Evolutionary conservation across 2,329 filamentous ascomycete genomes (phyloP).

Genomic region (Pezicula neosporulosa): DNA sequence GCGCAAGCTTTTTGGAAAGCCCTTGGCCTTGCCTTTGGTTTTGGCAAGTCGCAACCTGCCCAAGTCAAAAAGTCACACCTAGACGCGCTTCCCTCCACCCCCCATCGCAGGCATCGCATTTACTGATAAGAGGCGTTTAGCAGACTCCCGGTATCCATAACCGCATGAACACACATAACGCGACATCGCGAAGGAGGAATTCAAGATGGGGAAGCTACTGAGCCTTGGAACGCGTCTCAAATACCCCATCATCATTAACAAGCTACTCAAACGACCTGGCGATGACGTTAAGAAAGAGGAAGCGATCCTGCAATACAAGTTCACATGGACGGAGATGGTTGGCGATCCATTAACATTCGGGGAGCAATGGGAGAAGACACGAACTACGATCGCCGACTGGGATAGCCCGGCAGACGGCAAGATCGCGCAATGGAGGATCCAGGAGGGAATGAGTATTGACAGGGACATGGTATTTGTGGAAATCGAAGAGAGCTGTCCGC

Average conservation of each 20-base stretch:
- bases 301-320: slow-evolving; percentile 82
- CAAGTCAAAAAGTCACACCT: background rate
- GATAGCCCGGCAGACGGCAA: slow-evolving; percentile 81
- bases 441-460: slow-evolving; percentile 60
- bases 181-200: slow-evolving; percentile 22
- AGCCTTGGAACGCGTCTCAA: slow-evolving; percentile 63
- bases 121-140: slow-evolving; percentile 9
- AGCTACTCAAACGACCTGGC: slow-evolving; percentile 72
- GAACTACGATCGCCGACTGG: slow-evolving; percentile 72
- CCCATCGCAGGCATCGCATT: background rate
- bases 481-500: slow-evolving; percentile 86
- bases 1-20: slow-evolving; percentile 12
- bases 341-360: slow-evolving; percentile 53
- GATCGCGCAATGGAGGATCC: slow-evolving; percentile 73
- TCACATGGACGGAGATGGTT: slow-evolving; percentile 73
- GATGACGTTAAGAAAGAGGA: slow-evolving; percentile 75
- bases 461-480: slow-evolving; percentile 61
- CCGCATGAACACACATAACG: slow-evolving; percentile 26
- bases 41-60: background rate
- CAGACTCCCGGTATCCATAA: slow-evolving; percentile 12
- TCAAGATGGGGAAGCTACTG: slow-evolving; percentile 43
- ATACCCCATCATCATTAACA: slow-evolving; percentile 91
- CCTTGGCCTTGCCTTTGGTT: slow-evolving; percentile 3
- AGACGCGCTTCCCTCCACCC: background rate
- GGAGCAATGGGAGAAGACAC: slow-evolving; percentile 63